A percentile compares a stretch with the other conserved stretches of the same genome.
Evolutionary conservation across 768 basidiomycete genomes (phyloP).

Genomic region (Russula griseocarnosa): DNA sequence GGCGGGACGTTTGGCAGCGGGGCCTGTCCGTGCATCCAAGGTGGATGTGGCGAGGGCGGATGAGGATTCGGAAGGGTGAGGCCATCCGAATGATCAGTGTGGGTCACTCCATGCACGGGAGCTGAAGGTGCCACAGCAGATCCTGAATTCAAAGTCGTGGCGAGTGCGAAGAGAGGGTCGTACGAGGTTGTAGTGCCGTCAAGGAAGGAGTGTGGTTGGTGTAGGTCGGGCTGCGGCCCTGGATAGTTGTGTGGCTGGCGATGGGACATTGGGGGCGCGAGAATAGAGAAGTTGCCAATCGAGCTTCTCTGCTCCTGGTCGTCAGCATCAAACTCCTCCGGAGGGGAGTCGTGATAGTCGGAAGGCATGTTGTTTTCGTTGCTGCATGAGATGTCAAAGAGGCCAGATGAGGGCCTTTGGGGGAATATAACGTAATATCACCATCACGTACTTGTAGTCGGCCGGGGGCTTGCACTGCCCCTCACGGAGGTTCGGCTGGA

Average conservation of each 20-base stretch:
- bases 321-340: not conserved
- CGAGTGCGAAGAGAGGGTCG: not conserved
- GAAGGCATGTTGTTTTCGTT: slow-evolving; percentile 17
- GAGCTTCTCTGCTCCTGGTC: slow-evolving; percentile 7
- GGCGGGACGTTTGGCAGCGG: not conserved
- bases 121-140: not conserved
- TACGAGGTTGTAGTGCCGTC: not conserved
- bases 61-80: not conserved
- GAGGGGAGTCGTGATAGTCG: slow-evolving; percentile 18
- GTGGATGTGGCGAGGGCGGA: slow-evolving; percentile 18
- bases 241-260: not conserved
- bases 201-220: not conserved
- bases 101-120: not conserved
- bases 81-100: not conserved
- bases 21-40: not conserved
- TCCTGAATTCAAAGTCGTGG: not conserved
- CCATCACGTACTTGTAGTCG: slow-evolving; percentile 22
- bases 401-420: slow-evolving; percentile 5
- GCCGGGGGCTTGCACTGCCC: slow-evolving; percentile 25
- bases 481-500: slow-evolving; percentile 18
- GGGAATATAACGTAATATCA: slow-evolving; percentile 22
- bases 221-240: slow-evolving; percentile 6
- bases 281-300: slow-evolving; percentile 15
- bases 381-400: slow-evolving; percentile 19
- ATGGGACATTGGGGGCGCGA: slow-evolving; percentile 16